These are phyloP conservation scores for Histomonas meleagridis DNA, from an alignment of 208 protist species.

Conservation along the genomic window DNA sequence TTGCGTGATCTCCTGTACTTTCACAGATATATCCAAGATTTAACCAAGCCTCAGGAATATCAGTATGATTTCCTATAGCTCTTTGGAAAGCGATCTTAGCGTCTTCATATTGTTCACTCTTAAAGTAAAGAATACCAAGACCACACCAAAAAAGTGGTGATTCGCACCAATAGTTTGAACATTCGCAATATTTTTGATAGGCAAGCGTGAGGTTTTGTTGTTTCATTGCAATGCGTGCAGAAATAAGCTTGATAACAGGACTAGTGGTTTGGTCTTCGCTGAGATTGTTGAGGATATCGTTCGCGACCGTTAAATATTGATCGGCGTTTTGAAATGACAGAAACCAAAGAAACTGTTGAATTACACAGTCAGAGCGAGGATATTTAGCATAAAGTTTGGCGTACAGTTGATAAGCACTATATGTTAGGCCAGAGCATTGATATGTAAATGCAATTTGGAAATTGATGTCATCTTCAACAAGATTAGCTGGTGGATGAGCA, in stretches of 20 bases:
- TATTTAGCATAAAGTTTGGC: background rate
- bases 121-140: background rate
- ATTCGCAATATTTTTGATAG: background rate
- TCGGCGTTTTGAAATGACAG: background rate
- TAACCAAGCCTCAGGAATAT: background rate
- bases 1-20: background rate
- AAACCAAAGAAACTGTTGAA: background rate
- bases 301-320: background rate
- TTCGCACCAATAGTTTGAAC: background rate
- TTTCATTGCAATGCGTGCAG: background rate
- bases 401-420: background rate
- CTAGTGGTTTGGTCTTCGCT: too few species aligned
- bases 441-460: conserved; percentile 22
- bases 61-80: background rate
- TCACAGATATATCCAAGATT: background rate
- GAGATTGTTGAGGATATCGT: background rate
- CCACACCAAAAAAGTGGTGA: conserved; percentile 1
- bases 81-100: background rate
- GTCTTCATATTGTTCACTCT: conserved; percentile 23
- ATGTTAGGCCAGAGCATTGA: background rate
- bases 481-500: background rate
- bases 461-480: background rate
- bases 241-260: background rate
- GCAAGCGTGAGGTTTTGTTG: background rate
- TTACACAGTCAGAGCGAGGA: background rate